Conservation (phyloP, 2,329 filamentous ascomycete species). For the Colletotrichum sp. region DNA sequence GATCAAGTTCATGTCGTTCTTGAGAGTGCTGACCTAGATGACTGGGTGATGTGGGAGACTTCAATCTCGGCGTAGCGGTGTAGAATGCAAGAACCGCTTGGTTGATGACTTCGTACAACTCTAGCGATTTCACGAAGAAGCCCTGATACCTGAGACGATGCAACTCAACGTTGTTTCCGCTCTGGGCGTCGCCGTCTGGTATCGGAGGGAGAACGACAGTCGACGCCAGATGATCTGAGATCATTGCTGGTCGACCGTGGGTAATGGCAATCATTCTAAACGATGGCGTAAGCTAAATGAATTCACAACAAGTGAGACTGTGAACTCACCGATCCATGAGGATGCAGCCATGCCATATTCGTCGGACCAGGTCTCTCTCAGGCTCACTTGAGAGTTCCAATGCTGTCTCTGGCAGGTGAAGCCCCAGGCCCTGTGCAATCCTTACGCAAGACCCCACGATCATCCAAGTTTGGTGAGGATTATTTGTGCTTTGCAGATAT, state of each 20-base stretch:
- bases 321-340: constrained; percentile 40
- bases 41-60: neutral
- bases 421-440: constrained; percentile 50
- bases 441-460: constrained; percentile 49
- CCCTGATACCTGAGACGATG: constrained; percentile 16
- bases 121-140: constrained; percentile 40
- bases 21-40: neutral
- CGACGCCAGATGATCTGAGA: constrained; percentile 29
- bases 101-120: constrained; percentile 42
- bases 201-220: constrained; percentile 31
- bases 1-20: constrained; percentile 21
- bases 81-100: constrained; percentile 34
- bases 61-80: constrained; percentile 1
- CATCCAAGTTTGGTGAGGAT: constrained; percentile 55
- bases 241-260: constrained; percentile 39
- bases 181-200: neutral
- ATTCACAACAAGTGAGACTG: accelerated
- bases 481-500: constrained; percentile 53
- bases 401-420: constrained; percentile 47
- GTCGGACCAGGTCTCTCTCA: constrained; percentile 31
- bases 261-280: constrained; percentile 39
- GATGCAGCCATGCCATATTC: constrained; percentile 42
- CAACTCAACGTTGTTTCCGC: neutral
- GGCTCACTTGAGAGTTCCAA: neutral
- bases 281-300: neutral